phyloP scores from a whole-genome alignment of 1,139 yeast species.

The Geotrichum phurueaensis region DNA sequence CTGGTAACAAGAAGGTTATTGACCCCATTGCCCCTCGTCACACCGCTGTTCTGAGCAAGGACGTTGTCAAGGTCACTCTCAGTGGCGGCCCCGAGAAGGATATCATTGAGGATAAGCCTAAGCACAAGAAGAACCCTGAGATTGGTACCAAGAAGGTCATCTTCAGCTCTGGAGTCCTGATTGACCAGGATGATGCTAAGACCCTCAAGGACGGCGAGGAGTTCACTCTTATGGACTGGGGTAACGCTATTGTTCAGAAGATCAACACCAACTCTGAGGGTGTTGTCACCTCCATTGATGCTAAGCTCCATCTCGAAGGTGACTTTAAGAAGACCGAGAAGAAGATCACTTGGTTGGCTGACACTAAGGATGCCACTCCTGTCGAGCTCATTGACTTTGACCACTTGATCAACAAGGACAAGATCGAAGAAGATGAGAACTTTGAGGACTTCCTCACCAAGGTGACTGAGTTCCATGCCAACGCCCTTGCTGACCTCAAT shows the following conservation, averaged over 20 bases:
- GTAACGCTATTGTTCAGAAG: constrained; percentile 78
- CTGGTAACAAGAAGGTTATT: constrained; percentile 89
- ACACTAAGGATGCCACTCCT: constrained; percentile 57
- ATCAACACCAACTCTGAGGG: constrained; percentile 54
- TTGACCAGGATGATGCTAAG: constrained; percentile 88
- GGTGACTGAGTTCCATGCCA: constrained; percentile 74
- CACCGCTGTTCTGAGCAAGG: constrained; percentile 60
- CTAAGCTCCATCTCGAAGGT: constrained; percentile 85
- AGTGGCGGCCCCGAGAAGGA: constrained; percentile 55
- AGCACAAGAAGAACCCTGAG: constrained; percentile 92
- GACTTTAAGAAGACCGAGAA: constrained; percentile 96
- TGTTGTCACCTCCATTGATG: constrained; percentile 59
- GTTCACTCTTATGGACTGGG: constrained; percentile 98
- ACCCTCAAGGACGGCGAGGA: constrained; percentile 68
- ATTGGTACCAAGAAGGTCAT: constrained; percentile 81
- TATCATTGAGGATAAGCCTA: constrained; percentile 67
- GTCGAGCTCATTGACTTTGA: constrained; percentile 89
- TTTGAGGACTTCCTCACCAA: constrained; percentile 91
- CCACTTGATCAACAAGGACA: constrained; percentile 92
- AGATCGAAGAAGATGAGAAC: constrained; percentile 89
- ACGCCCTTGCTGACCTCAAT: constrained; percentile 77
- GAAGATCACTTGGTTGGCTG: constrained; percentile 93
- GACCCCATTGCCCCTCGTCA: constrained; percentile 96
- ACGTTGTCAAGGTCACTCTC: constrained; percentile 54
- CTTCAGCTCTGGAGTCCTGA: constrained; percentile 55